phyloP scores from a whole-genome alignment of 139 green algal genomes.

The Microglena sp. region DNA sequence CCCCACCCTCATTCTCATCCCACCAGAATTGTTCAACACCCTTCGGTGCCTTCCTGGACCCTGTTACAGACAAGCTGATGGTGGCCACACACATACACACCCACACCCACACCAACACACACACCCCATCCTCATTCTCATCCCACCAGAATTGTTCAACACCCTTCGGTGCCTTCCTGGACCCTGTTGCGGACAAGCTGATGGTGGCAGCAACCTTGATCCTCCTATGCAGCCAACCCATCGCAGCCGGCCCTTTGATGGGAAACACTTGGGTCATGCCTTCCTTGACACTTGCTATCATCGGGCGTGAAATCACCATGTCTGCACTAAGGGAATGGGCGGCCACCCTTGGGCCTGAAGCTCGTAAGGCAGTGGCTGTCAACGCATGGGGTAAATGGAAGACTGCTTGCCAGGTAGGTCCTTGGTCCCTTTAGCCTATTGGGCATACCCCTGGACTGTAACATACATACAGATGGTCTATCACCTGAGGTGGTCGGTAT shows the following conservation, averaged over 20 bases:
- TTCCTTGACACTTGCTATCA: constrained; percentile 56
- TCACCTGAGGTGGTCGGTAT: too few species aligned
- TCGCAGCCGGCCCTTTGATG: constrained; percentile 44
- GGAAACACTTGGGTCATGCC: constrained; percentile 71
- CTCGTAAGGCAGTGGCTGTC: constrained; percentile 69
- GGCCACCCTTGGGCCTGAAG: constrained; percentile 56
- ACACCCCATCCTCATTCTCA: not conserved
- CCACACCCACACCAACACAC: too few species aligned
- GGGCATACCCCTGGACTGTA: too few species aligned
- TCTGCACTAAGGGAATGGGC: constrained; percentile 88
- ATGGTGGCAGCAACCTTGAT: constrained; percentile 84
- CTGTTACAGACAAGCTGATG: constrained; percentile 97
- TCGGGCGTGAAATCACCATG: constrained; percentile 89
- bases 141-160: constrained; percentile 43
- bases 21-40: not conserved
- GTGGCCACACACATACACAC: too few species aligned
- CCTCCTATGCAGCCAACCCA: constrained; percentile 59
- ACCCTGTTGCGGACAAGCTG: constrained; percentile 97
- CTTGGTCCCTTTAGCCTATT: too few species aligned
- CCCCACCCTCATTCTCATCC: too few species aligned
- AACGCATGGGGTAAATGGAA: constrained; percentile 82
- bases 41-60: constrained; percentile 96
- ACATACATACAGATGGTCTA: too few species aligned
- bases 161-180: constrained; percentile 92
- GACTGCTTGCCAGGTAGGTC: constrained; percentile 62